Base-by-base conservation (phyloP, 169 alveolate genomes). In the Plasmodium berghei region DNA sequence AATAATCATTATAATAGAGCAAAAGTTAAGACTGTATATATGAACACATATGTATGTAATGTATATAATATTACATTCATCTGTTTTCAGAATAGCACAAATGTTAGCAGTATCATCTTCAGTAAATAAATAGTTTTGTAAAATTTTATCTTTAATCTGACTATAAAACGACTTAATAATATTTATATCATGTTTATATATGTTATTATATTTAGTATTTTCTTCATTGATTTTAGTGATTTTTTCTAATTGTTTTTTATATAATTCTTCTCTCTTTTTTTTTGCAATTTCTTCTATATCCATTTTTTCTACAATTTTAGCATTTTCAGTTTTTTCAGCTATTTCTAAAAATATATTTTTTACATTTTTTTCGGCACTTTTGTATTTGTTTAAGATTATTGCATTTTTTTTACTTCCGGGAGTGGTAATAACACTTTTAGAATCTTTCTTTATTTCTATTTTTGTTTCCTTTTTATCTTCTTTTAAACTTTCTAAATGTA, bases 261-360 rank as follows among this genome's bases (percentile, higher is more conserved):
- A 71, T 9, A 85, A 9, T 48, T 85, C 91, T 70, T 85, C 87
- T 70, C 75, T 59, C 20, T 54, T 85, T 62, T 71, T 85, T 52
- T 69, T 85, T 1, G 87, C 46, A 10, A 69, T 48, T 85, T 85
- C 91, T 62, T 85, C 91, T 2, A 69, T 70, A 49, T 85, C 91
- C 62, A 48, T n/a, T 59, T 70, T 85, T 46, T 85, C 91, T n/a
- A 71, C 73, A 59, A 85, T 85, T 59, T 85, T 85, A 10, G 87
- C 91, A 70, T 85, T 85, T 85, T 85, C 91, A 18, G 87, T 85
- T 69, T 85, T 67, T 85, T 85, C 91, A 6, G 91, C 91, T 69
- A 85, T 56, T 59, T 69, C 85, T 70, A 69, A 34, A 40, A 67
- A 48, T 5, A 75, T 75, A 42, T 58, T 63, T 46, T 75, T 85